These are phyloP conservation scores for Malassezia nana DNA, from an alignment of 1,284 basidiomycete genomes.

Conservation along the genomic window DNA sequence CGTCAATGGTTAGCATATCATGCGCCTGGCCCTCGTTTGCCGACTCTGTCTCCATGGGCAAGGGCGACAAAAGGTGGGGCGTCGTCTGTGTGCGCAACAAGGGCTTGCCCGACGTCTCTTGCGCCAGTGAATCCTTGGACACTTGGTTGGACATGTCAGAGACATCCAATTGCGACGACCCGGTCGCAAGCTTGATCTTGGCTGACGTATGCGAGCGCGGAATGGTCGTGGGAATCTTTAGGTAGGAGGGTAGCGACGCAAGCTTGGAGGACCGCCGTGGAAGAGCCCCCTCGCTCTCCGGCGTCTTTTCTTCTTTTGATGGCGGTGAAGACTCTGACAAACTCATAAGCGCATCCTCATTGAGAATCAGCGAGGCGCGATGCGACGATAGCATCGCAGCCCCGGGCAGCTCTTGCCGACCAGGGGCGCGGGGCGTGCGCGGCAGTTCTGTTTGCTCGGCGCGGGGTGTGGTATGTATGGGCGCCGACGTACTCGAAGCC, in stretches of 20 bases:
- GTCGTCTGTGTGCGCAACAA: slow-evolving; percentile 19
- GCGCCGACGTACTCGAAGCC: neutral
- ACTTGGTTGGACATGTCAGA: slow-evolving; percentile 9
- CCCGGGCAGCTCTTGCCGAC: neutral
- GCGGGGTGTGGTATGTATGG: neutral
- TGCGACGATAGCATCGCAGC: slow-evolving; percentile 2
- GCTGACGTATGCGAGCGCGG: slow-evolving; percentile 31
- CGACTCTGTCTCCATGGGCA: neutral
- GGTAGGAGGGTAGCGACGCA: slow-evolving; percentile 40
- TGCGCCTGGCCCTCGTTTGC: neutral
- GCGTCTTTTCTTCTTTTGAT: too few species aligned
- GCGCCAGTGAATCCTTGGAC: slow-evolving; percentile 5
- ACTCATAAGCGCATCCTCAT: slow-evolving; percentile 2
- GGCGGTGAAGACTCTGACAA: neutral
- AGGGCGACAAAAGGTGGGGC: neutral
- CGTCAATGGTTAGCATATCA: neutral
- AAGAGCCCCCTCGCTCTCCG: neutral
- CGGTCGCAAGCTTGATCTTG: slow-evolving; percentile 13
- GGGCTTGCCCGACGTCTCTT: slow-evolving; percentile 20
- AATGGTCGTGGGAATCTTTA: slow-evolving; percentile 45
- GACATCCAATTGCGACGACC: neutral
- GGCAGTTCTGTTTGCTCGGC: neutral
- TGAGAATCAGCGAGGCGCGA: slow-evolving; percentile 16
- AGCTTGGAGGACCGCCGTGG: neutral
- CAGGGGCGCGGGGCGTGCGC: neutral